Evolutionary conservation across 805 yeast genomes (phyloP), one percentile per base, ranked within the genome.

Genomic region (Wickerhamiella cacticola): DNA sequence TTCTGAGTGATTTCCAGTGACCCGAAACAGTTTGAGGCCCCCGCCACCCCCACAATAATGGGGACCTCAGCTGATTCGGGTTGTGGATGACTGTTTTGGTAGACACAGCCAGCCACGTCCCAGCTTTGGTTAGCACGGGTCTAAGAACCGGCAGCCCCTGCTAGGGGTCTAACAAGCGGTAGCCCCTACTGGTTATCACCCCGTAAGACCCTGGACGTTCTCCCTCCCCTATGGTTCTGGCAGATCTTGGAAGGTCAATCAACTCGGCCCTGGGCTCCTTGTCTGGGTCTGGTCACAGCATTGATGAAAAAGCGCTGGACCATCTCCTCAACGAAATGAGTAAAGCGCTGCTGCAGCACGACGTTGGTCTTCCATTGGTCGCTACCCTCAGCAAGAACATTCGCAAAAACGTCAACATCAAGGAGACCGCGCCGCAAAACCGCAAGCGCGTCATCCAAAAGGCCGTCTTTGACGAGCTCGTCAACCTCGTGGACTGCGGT

Each of bases 401-500:
- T 55, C 78, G 77, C 58, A 59, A 68, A 35, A 75, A 73, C 34
- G 70, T 85, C 44, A 71, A 74, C 48, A 67, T 68, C 24, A 70
- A 70, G 22, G 72, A 75, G 12, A 75, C 75, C n/a, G 69, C 72
- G 36, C 70, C 72, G 18, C 70, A 68, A 13, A 86, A 85, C 63
- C 81, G 85, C 56, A 85, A 84, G 65, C 79, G 82, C 60, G 63
- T 87, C 15, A 71, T 82, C 31, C 97, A 92, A 61, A 89, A 89
- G 64, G 82, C 94, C 15, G 94, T 92, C 38, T 92, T 82, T 65
- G 98, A 92, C 61, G 96, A 92, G 67, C 72, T 92, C 38, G 83
- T 88, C 58, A 78, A 75, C 5, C 71, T 92, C 34, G 95, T 92
- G 21, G 96, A 88, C 59, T 81, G 80, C 42, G 56, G 63, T 16